Conservation (phyloP, 2,329 filamentous ascomycete genomes). For the Xylariaceae sp. region DNA sequence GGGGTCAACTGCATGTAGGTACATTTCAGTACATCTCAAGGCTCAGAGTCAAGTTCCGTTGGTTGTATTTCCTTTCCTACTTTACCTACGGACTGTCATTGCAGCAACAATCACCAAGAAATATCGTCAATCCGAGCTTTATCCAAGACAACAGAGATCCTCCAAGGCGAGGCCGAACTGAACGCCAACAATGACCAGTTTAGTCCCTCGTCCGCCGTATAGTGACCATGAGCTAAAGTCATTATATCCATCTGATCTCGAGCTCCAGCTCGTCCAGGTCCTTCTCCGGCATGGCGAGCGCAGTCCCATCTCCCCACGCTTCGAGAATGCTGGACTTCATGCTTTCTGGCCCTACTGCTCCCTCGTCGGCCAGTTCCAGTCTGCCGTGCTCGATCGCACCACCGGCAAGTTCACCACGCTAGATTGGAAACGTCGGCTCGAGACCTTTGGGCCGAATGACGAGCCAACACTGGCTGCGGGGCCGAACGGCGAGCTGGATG, state of each 20-base stretch:
- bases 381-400: constrained; percentile 42
- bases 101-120: too few species aligned
- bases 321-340: constrained; percentile 68
- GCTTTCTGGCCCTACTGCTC: constrained; percentile 87
- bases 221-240: constrained; percentile 69
- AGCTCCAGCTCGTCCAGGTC: constrained; percentile 86
- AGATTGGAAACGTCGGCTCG: constrained; percentile 67
- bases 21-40: neutral
- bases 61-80: too few species aligned
- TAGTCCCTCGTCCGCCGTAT: constrained; percentile 71
- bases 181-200: constrained; percentile 62
- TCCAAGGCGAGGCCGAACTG: neutral
- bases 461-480: constrained; percentile 66
- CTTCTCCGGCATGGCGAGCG: constrained; percentile 75
- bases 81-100: too few species aligned
- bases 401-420: constrained; percentile 40
- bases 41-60: too few species aligned
- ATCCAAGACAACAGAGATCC: neutral
- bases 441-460: constrained; percentile 70
- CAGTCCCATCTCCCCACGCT: constrained; percentile 81
- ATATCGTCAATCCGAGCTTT: too few species aligned
- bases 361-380: constrained; percentile 63
- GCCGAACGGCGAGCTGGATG: constrained; percentile 64
- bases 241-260: constrained; percentile 74
- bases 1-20: neutral